Conservation (phyloP, 176 grass and related monocot genomes). For the Carex cristatella region DNA sequence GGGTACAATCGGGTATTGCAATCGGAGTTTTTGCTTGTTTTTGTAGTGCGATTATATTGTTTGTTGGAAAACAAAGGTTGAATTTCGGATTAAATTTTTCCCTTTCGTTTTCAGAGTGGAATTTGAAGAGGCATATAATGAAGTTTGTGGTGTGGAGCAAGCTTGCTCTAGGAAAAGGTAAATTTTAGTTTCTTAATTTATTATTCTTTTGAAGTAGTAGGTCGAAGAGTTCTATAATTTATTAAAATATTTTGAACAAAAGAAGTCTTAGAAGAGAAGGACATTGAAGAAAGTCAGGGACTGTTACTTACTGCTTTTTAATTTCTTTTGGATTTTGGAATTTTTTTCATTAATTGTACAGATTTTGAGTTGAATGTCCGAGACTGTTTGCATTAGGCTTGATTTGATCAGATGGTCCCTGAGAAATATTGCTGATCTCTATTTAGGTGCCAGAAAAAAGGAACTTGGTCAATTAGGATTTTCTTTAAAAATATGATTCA, state of each 20-base stretch:
- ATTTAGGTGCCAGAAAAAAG: background rate
- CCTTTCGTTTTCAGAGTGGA: slow-evolving; percentile 9
- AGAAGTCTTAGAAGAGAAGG: background rate
- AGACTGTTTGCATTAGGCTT: background rate
- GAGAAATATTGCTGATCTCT: background rate
- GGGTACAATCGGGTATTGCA: slow-evolving; percentile 1
- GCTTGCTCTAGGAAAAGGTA: slow-evolving; percentile 34
- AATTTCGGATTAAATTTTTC: background rate
- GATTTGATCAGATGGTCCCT: background rate
- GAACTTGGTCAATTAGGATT: background rate
- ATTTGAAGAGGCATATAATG: slow-evolving; percentile 25
- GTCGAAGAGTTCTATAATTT: background rate
- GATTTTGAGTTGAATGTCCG: background rate
- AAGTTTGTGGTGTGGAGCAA: slow-evolving; percentile 22
- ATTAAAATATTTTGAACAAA: background rate
- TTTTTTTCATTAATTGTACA: background rate
- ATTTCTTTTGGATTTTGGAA: background rate
- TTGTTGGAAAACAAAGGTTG: background rate
- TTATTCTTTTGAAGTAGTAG: background rate
- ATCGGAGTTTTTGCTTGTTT: background rate
- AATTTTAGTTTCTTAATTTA: background rate
- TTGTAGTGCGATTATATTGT: background rate
- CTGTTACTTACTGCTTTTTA: background rate
- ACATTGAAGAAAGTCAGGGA: background rate
- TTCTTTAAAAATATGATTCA: background rate